phyloP scores from a whole-genome alignment of 306 rosid genomes.

The Hippophae rhamnoides region DNA sequence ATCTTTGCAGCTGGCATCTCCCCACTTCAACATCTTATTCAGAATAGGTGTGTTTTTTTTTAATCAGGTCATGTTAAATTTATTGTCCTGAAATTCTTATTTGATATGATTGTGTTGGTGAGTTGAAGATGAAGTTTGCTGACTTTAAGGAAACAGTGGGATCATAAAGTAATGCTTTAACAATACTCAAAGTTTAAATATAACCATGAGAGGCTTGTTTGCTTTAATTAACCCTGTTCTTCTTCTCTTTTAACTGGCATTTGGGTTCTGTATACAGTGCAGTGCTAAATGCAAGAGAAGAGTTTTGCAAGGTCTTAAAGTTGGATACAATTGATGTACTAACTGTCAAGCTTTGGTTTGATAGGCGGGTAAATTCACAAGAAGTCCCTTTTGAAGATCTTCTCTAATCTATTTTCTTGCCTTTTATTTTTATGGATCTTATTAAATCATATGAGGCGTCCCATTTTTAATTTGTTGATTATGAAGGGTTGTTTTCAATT shows the following conservation, averaged over 20 bases:
- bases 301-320: constrained; percentile 47
- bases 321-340: constrained; percentile 44
- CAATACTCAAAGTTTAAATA: not conserved
- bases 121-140: no score
- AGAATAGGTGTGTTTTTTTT: constrained; percentile 25
- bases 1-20: constrained; percentile 39
- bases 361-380: constrained; percentile 35
- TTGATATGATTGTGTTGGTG: no score
- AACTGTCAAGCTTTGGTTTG: constrained; percentile 37
- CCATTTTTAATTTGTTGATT: not conserved
- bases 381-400: not conserved
- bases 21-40: constrained; percentile 36
- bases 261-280: constrained; percentile 38
- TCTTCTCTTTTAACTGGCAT: constrained; percentile 15
- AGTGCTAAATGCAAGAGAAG: constrained; percentile 40
- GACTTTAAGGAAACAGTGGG: not conserved
- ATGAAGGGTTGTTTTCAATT: no score
- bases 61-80: not conserved
- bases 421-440: not conserved
- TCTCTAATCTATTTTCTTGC: not conserved
- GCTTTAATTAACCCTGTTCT: constrained; percentile 7
- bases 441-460: not conserved
- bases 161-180: not conserved
- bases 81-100: no score
- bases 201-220: constrained; percentile 4